Base-by-base conservation (phyloP, 768 basidiomycete species). In the Tricholoma matsutake region DNA sequence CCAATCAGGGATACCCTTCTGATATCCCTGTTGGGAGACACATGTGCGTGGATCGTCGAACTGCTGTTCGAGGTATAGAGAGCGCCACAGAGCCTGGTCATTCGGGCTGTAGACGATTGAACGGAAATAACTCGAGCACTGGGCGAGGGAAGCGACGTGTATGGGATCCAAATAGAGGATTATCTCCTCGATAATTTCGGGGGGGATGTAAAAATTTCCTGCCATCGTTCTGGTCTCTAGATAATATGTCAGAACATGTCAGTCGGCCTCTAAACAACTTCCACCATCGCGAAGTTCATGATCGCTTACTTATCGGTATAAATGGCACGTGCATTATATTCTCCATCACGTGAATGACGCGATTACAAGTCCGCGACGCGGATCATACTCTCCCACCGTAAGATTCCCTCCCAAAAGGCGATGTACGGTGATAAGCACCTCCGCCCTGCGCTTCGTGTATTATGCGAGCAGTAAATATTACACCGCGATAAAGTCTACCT, bases 41-140 rank as follows among this genome's bases (percentile, higher is more conserved):
- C 85, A 81, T n/a, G 57, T 56, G 8, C 85, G 75, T 1, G 85
- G 88, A 65, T 91, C 87, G 61, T 91, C 90, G 59, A 89, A 78
- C 0, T 81, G 78, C 59, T 85, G 81, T 0, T 72, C 65, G 45
- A 92, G 84, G 70, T 90, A 92, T 5, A 91, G 76, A 8, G 71
- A 73, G 7, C 86, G 80, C 90, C 90, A 92, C 37, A 89, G 72
- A 53, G 82, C 74, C 28, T 75, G 75, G 63, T 82, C 77, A 8
- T 72, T 71, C 2, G 77, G 63, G 45, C 69, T 56, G 64, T 87
- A 86, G 22, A 89, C 70, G 60, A 85, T 63, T 3, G 64, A 66
- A 58, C 76, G 72, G 54, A 82, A 74, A 14, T 67, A 62, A 4
- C 71, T 73, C 64, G 81, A 85, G 11, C 83, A 81, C 68, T 85